Base-by-base conservation (phyloP, 495 filamentous ascomycete genomes). In the Pyronema domesticum region DNA sequence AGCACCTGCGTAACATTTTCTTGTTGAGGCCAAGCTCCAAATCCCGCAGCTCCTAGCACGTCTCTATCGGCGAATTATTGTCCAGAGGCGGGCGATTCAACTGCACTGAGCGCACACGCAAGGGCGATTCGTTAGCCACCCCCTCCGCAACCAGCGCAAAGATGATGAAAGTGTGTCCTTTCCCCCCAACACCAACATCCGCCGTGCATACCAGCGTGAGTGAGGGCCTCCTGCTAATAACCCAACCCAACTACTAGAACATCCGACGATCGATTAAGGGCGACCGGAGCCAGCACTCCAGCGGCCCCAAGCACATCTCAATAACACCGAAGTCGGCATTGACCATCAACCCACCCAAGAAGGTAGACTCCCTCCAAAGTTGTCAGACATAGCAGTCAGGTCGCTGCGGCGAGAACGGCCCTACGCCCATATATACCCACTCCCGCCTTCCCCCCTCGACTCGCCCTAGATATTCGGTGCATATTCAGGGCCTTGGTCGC, bases 341-440 rank as follows among this genome's bases (percentile, higher is more conserved):
- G 55, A 88, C 91, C 8, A 98, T 98, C 66, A 76, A 89, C 34
- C 89, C 91, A 58, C 91, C 91, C 0, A 96, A 95, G 70, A 95
- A 94, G 80, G 91, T 98, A 68, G 65, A 76, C 43, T 15, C 58
- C 46, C 30, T 6, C 17, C 18, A 11, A 48, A 14, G 19, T 48
- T 14, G 11, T 17, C n/a, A 48, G 13, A 30, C 45, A 30, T 17
- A 9, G 13, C 11, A 14, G 45, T 43, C 13, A 13, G 39, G 15
- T 43, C 39, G 39, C 39, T 43, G 39, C 15, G 11, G 13, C 45
- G 45, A 47, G 17, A 47, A 19, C 13, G 17, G 11, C 39, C 15
- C 39, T 42, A 7, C 39, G 15, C 39, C 39, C 39, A 42, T 42
- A 42, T 30, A 30, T 30, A 30, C 23, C 23, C 23, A 30, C 23